phyloP scores from a whole-genome alignment of 2,329 filamentous ascomycete species.

The Curvularia verruculosa region DNA sequence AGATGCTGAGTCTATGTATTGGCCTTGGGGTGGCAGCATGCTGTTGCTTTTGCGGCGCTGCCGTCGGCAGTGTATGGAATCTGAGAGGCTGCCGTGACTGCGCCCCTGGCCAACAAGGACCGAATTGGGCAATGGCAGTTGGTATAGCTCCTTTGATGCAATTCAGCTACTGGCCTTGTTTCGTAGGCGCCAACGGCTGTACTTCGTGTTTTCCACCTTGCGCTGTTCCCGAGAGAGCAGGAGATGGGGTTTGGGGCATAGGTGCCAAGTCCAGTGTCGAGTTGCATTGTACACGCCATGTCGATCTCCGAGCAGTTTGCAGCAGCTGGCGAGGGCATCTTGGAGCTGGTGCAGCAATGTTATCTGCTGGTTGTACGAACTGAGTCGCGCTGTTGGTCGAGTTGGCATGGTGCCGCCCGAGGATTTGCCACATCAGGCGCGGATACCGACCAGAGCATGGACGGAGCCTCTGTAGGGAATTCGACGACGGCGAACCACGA shows the following conservation, averaged over 20 bases:
- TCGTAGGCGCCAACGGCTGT: not conserved
- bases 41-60: slow-evolving; percentile 6
- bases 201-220: not conserved
- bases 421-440: slow-evolving; percentile 10
- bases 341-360: not conserved
- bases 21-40: slow-evolving; percentile 5
- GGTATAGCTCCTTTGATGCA: not conserved
- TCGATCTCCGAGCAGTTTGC: not conserved
- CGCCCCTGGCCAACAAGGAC: not conserved
- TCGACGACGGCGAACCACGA: slow-evolving; percentile 7
- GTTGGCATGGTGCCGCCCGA: not conserved
- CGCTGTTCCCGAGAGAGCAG: slow-evolving; percentile 16
- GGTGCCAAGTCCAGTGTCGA: slow-evolving; percentile 7
- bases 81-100: not conserved
- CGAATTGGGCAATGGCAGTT: not conserved
- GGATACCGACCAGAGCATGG: slow-evolving; percentile 14
- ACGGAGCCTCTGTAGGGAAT: not conserved
- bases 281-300: not conserved
- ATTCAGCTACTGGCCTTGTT: not conserved
- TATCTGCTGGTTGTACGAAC: not conserved
- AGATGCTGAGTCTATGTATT: not conserved
- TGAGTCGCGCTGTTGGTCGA: not conserved
- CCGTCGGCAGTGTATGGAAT: not conserved
- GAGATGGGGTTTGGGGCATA: slow-evolving; percentile 5
- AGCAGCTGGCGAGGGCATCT: not conserved